phyloP scores from a whole-genome alignment of 2,329 filamentous ascomycete genomes.

The Alternaria brassicicola region DNA sequence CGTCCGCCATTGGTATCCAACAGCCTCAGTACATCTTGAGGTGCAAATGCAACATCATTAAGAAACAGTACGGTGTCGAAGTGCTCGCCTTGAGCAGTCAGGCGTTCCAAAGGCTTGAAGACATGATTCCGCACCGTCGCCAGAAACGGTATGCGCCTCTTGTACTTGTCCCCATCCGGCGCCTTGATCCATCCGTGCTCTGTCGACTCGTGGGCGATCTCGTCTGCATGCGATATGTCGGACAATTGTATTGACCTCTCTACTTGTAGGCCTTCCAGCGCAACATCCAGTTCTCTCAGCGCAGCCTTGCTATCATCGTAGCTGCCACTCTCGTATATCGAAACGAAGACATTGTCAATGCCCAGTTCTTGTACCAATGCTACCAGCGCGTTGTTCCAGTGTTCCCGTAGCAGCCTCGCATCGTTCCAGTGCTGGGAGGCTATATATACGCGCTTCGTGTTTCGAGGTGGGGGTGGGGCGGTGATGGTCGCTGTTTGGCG shows the following conservation, averaged over 20 bases:
- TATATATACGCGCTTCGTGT: conserved; percentile 63
- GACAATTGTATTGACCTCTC: conserved; percentile 63
- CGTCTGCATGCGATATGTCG: conserved; percentile 55
- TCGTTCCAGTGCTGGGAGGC: conserved; percentile 73
- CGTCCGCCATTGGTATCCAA: conserved; percentile 63
- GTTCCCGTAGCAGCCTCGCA: conserved; percentile 62
- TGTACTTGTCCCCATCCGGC: conserved; percentile 53
- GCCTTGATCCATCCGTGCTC: conserved; percentile 67
- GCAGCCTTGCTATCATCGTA: conserved; percentile 71
- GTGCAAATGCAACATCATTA: conserved; percentile 68
- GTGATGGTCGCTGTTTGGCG: conserved; percentile 22
- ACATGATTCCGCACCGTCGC: conserved; percentile 68
- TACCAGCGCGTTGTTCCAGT: conserved; percentile 68
- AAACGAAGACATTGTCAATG: conserved; percentile 69
- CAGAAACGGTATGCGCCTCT: conserved; percentile 72
- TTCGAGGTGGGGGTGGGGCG: conserved; percentile 21
- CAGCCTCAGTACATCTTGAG: conserved; percentile 62
- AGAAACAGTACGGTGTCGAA: conserved; percentile 68
- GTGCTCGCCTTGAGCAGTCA: conserved; percentile 55
- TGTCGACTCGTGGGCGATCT: conserved; percentile 38
- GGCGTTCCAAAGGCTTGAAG: conserved; percentile 63
- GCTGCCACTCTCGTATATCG: conserved; percentile 71
- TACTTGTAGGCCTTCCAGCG: conserved; percentile 61
- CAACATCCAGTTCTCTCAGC: conserved; percentile 61
- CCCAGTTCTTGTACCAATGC: conserved; percentile 64